A percentile compares a stretch with the other conserved stretches of the same genome.
Evolutionary conservation across 1,284 basidiomycete species (phyloP).

Genomic region (Stygiomarasmius scandens): DNA sequence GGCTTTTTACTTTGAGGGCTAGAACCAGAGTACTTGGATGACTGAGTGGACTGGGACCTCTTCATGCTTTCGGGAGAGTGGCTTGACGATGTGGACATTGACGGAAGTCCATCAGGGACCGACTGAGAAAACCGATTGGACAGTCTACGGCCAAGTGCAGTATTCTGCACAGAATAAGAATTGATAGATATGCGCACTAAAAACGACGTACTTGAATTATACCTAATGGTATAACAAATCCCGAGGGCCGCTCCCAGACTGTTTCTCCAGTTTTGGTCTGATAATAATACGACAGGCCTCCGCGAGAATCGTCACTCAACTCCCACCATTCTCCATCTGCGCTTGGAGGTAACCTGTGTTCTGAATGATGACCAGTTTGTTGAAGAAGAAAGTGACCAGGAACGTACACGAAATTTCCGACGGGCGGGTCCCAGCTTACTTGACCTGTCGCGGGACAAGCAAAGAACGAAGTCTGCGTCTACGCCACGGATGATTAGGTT

Average conservation of each 20-base stretch:
- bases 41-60: slow-evolving; percentile 7
- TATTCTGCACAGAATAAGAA: slow-evolving; percentile 53
- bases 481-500: slow-evolving; percentile 3
- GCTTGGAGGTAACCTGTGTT: slow-evolving; percentile 74
- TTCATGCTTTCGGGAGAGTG: slow-evolving; percentile 1
- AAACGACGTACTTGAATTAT: slow-evolving; percentile 71
- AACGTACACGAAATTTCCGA: slow-evolving; percentile 85
- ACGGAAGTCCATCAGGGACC: slow-evolving; percentile 21
- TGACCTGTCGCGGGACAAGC: slow-evolving; percentile 92
- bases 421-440: slow-evolving; percentile 90
- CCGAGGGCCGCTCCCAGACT: slow-evolving; percentile 84
- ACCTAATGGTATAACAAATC: slow-evolving; percentile 88
- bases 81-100: slow-evolving; percentile 10
- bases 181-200: slow-evolving; percentile 1
- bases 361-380: slow-evolving; percentile 14
- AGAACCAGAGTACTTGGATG: slow-evolving; percentile 1
- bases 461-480: slow-evolving; percentile 86
- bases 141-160: slow-evolving; percentile 71
- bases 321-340: slow-evolving; percentile 88
- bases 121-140: slow-evolving; percentile 47
- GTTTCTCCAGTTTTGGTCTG: slow-evolving; percentile 88
- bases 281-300: slow-evolving; percentile 88
- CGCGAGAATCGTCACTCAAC: slow-evolving; percentile 77
- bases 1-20: background rate
- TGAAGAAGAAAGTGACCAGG: slow-evolving; percentile 10